These are phyloP conservation scores for Nakazawaea molendinolei DNA, from an alignment of 805 yeast species.

Conservation along the genomic window DNA sequence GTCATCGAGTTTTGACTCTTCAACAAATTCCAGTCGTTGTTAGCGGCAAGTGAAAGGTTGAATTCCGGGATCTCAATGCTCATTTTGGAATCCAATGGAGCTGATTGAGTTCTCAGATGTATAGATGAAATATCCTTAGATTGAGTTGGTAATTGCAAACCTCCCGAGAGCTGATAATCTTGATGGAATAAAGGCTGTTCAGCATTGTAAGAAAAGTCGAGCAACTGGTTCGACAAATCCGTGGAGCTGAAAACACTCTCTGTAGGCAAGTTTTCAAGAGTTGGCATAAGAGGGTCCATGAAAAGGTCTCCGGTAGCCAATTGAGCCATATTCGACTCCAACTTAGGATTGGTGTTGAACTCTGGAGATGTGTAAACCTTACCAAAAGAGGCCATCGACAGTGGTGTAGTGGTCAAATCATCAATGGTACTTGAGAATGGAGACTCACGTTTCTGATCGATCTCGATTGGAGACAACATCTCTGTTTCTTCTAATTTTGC, in stretches of 20 bases:
- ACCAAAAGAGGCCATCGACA: conserved; percentile 2
- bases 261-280: no score
- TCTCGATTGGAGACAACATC: conserved; percentile 79
- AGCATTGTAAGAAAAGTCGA: no score
- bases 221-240: no score
- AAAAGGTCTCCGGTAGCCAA: no score
- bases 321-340: no score
- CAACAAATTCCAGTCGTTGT: conserved; percentile 9
- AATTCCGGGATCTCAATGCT: conserved; percentile 1
- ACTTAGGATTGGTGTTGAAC: background rate
- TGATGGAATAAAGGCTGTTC: no score
- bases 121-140: no score
- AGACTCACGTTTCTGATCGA: conserved; percentile 5
- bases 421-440: conserved; percentile 8
- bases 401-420: conserved; percentile 7
- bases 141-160: no score
- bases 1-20: background rate
- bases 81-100: background rate
- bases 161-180: no score
- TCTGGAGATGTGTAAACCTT: conserved; percentile 7
- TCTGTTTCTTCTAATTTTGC: background rate
- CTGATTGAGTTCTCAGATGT: conserved; percentile 2
- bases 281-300: no score
- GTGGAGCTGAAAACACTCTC: no score
- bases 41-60: background rate